Conservation (phyloP, 73 alveolate species). For the Stentor roeselii region DNA sequence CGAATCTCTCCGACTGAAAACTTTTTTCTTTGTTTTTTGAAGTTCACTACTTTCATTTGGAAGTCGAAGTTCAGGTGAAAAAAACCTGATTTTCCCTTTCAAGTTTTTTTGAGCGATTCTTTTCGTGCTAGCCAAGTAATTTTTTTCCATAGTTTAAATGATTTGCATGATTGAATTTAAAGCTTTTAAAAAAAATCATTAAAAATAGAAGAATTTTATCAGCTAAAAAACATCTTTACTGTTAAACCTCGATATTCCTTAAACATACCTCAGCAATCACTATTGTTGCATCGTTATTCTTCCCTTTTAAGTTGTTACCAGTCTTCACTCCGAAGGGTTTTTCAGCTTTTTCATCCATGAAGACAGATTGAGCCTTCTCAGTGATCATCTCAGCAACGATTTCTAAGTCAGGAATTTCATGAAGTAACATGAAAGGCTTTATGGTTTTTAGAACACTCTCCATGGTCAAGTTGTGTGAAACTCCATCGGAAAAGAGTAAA, state of each 20-base stretch:
- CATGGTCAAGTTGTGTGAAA: slow-evolving; percentile 56
- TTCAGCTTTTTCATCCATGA: slow-evolving; percentile 18
- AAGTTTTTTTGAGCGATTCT: too few species aligned
- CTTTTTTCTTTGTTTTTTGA: too few species aligned
- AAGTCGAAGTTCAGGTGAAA: too few species aligned
- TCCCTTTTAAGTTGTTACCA: not conserved
- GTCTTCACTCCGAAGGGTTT: slow-evolving; percentile 6
- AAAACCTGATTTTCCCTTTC: too few species aligned
- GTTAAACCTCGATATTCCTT: not conserved
- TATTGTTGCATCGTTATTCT: not conserved
- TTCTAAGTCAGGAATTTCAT: slow-evolving; percentile 53
- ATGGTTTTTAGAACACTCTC: slow-evolving; percentile 37
- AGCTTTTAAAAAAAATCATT: too few species aligned
- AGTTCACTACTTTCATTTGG: too few species aligned
- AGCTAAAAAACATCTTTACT: too few species aligned
- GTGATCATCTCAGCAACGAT: slow-evolving; percentile 66
- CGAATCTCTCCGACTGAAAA: too few species aligned
- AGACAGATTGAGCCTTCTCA: slow-evolving; percentile 45
- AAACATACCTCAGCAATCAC: not conserved
- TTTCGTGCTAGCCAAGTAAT: too few species aligned
- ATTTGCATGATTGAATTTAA: too few species aligned
- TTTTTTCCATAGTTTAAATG: too few species aligned
- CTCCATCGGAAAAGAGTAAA: slow-evolving; percentile 61
- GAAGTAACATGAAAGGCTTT: slow-evolving; percentile 46
- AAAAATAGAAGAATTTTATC: too few species aligned